Conservation (phyloP, 2,329 filamentous ascomycete genomes). For the Sarocladium kiliense region DNA sequence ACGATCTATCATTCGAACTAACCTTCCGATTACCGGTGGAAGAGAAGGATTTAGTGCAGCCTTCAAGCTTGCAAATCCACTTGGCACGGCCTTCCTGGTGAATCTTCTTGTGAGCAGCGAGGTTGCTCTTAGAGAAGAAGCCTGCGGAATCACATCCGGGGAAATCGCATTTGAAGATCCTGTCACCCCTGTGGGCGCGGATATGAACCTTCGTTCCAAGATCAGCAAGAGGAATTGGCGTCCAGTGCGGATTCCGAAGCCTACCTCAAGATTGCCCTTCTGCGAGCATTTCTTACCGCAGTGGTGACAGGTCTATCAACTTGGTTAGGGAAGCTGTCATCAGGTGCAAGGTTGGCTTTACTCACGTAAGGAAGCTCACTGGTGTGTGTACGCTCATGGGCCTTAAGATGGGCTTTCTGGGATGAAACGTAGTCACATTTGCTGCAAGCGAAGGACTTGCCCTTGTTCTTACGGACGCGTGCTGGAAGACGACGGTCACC, state of each 20-base stretch:
- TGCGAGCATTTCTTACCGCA: conserved; percentile 85
- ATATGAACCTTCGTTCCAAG: conserved; percentile 88
- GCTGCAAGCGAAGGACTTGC: conserved; percentile 56
- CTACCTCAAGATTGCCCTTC: conserved; percentile 81
- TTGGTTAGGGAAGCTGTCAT: background rate
- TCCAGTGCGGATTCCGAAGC: conserved; percentile 14
- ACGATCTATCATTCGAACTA: conserved; percentile 13
- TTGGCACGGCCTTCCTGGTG: conserved; percentile 68
- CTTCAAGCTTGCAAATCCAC: conserved; percentile 75
- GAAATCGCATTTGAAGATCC: conserved; percentile 66
- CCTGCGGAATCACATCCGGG: conserved; percentile 65
- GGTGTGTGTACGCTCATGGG: conserved; percentile 82
- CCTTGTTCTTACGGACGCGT: conserved; percentile 11
- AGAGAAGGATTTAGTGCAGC: conserved; percentile 83
- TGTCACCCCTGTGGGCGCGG: conserved; percentile 80
- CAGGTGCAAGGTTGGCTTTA: conserved; percentile 14
- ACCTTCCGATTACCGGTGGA: conserved; percentile 91
- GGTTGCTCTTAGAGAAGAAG: conserved; percentile 82
- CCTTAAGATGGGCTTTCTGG: conserved; percentile 90
- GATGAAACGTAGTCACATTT: conserved; percentile 76
- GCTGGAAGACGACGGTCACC: background rate
- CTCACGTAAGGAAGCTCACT: conserved; percentile 86
- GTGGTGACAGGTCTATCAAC: background rate
- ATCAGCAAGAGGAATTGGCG: no score
- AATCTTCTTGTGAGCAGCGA: conserved; percentile 76